Percentiles rank a stretch among this genome's conserved stretches.
Evolutionary conservation across 306 rosid genomes (phyloP).

Genomic region (Cucumis melo): DNA sequence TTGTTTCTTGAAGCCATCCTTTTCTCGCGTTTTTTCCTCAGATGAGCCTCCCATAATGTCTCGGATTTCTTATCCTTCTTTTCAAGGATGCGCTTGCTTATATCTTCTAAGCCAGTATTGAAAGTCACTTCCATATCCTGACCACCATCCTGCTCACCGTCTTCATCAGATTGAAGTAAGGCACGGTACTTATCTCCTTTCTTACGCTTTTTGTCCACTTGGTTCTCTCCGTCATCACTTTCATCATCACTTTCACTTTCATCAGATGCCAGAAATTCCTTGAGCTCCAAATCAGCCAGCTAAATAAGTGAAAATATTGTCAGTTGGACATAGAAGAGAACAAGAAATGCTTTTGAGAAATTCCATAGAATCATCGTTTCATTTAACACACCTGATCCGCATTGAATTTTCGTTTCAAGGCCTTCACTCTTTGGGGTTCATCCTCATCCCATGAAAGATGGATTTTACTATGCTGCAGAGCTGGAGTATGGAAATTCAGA

Average conservation of each 20-base stretch:
- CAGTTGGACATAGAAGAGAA: background rate
- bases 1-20: conserved; percentile 53
- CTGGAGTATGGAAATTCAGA: conserved; percentile 60
- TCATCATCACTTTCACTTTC: conserved; percentile 52
- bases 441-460: conserved; percentile 85
- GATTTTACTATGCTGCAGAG: conserved; percentile 70
- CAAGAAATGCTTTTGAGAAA: background rate
- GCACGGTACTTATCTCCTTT: conserved; percentile 43
- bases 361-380: background rate
- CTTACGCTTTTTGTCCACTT: conserved; percentile 26
- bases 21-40: conserved; percentile 58
- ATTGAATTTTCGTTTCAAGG: conserved; percentile 53
- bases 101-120: conserved; percentile 76
- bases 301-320: conserved; percentile 9
- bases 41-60: conserved; percentile 69
- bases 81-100: conserved; percentile 68
- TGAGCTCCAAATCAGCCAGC: conserved; percentile 62
- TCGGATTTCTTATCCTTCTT: conserved; percentile 65
- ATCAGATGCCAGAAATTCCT: conserved; percentile 63
- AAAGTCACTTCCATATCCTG: conserved; percentile 93
- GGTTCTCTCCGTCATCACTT: conserved; percentile 29
- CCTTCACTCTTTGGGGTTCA: conserved; percentile 61
- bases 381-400: conserved; percentile 53
- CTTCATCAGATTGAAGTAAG: conserved; percentile 52
- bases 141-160: conserved; percentile 28